Evolutionary conservation across 2,329 filamentous ascomycete species (phyloP).

Genomic region (Talaromyces sp.): DNA sequence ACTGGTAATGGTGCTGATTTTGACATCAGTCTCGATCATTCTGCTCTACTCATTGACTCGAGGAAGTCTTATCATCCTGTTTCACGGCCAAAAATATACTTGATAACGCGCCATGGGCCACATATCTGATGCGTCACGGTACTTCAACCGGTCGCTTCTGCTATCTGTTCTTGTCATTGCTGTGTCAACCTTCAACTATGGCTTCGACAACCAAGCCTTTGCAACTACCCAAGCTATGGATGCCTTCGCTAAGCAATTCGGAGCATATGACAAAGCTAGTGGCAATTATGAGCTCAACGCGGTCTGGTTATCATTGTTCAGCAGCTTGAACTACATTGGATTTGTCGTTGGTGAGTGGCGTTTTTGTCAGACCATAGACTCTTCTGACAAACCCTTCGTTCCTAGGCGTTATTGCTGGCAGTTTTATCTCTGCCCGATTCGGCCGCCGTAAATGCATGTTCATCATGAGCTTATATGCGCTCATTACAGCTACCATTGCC

Average conservation of each 20-base stretch:
- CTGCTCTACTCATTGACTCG: not conserved
- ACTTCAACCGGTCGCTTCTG: not conserved
- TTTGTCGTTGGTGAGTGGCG: not conserved
- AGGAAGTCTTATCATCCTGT: not conserved
- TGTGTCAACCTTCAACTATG: not conserved
- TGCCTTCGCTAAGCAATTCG: not conserved
- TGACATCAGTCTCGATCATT: not conserved
- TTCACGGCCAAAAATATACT: not conserved
- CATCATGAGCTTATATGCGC: conserved; percentile 1
- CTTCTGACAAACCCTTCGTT: not conserved
- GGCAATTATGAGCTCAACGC: not conserved
- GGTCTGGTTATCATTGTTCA: not conserved
- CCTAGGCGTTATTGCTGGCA: not conserved
- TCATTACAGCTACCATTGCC: not conserved
- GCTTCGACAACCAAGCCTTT: not conserved
- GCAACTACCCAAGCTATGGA: not conserved
- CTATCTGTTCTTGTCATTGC: not conserved
- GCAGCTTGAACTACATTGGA: not conserved
- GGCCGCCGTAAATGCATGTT: conserved; percentile 7
- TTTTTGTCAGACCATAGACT: not conserved
- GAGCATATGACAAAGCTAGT: not conserved
- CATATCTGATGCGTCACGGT: not conserved
- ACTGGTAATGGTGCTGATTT: not conserved
- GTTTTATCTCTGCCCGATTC: not conserved
- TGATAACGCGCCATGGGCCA: not conserved